Evolutionary conservation across 306 rosid species (phyloP), one percentile per base, ranked within the genome.

Genomic region (Gastrolobium villosum): DNA sequence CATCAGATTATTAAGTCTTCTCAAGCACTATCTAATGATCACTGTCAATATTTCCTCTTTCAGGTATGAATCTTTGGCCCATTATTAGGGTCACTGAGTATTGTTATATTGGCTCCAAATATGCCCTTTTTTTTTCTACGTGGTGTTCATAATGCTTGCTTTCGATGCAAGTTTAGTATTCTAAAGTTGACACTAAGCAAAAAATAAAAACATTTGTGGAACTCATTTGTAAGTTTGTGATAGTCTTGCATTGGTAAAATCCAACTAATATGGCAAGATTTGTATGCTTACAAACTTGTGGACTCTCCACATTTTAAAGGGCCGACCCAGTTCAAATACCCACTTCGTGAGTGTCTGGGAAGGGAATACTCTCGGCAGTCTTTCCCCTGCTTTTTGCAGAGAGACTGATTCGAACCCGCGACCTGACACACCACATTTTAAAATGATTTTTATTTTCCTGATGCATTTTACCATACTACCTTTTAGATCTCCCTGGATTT

Each of bases 1-100:
- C 97, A 94, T 80, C 98, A 92, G 85, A 92, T 94, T 79, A 87
- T 94, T 46, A 94, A 92, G 82, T 94, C 98, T 45, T 88, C 98
- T 5, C 98, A 92, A 64, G 61, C 94, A 3, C 89, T 94, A 53
- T 79, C 92, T 44, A 94, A 92, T 71, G 98, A 94, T 55, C 98
- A 94, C 83, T 92, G 93, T 78, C 98, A 90, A 72, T 94, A 90
- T 85, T 94, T 94, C 89, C 97, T 94, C 80, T 89, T 94, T 84
- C 98, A 94, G 98, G 98, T 94, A 82, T 60, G 79, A 69, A 40
- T 48, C 77, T 34, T 28, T 72, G 52, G 3, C 41, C 15, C 7
- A 0, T 15, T 36, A 50, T 28, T 65, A 9, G 64, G 39, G 15
- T 49, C 50, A 63, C n/a, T 5, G 1, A 10, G 39, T 59, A 59